Evolutionary conservation across 169 alveolate genomes (phyloP), one percentile per base, ranked within the genome.

Genomic region (Plasmodium cynomolgi): DNA sequence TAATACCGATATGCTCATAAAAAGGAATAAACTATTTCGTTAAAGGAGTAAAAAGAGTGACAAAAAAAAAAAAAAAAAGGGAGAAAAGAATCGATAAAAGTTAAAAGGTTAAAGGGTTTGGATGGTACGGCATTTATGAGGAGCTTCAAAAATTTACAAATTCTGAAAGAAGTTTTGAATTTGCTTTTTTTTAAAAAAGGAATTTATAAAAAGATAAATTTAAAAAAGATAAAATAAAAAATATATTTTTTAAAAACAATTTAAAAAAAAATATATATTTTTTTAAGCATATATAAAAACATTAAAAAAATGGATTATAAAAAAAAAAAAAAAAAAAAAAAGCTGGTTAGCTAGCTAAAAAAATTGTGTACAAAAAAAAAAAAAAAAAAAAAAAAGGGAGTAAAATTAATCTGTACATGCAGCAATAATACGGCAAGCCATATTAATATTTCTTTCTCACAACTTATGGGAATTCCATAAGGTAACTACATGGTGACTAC

Each of bases 381-480:
- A 37, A 33, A 82, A 82, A 82, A 39, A 58, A 58, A 58, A 58
- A 58, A 62, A 62, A 62, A 62, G 9, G 75, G 13, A 26, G 75
- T 56, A 82, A 79, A 84, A 84, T 84, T 33, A 71, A 37, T 84
- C 82, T 84, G 82, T 84, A 71, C 92, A 84, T 84, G 92, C 92
- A 84, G 92, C 92, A 84, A 84, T 26, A 34, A 82, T 62, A 62
- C 75, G 15, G 4, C 37, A 82, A 84, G 92, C 92, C 54, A 68
- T 20, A 71, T 68, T 68, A 50, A 50, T 84, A 84, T 84, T 41
- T 72, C 68, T 71, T 54, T 41, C 31, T 82, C 68, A 82, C 26
- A 47, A 82, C 33, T 50, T 82, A 56, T 7, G 80, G 68, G 79
- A 39, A 54, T 82, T 82, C 34, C 23, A 54, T 15, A 23, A 29